Evolutionary conservation across 2,329 filamentous ascomycete genomes (phyloP).

Genomic region (Neofusicoccum sp.): DNA sequence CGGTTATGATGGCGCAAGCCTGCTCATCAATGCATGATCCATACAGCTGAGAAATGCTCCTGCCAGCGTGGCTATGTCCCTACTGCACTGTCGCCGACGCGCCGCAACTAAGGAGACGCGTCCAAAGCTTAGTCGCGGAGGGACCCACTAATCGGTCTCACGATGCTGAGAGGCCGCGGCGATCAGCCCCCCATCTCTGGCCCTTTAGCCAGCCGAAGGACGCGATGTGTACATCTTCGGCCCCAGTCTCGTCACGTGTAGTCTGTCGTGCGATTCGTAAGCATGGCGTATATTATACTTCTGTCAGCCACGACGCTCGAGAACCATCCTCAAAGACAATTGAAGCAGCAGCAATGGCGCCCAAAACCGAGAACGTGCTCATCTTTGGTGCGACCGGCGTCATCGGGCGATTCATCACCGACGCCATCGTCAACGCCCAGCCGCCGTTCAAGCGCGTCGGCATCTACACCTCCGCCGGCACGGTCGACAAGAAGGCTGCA

Average conservation of each 20-base stretch:
- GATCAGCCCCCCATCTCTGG: not conserved
- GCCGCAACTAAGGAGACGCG: not conserved
- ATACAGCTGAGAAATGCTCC: not conserved
- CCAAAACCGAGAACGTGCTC: slow-evolving; percentile 44
- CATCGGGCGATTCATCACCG: slow-evolving; percentile 53
- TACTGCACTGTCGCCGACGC: not conserved
- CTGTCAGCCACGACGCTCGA: not conserved
- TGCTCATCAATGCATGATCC: slow-evolving; percentile 14
- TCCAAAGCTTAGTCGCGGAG: not conserved
- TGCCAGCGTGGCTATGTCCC: not conserved
- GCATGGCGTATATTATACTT: not conserved
- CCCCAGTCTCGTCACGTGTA: not conserved
- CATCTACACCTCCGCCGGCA: slow-evolving; percentile 57
- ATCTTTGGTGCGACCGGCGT: slow-evolving; percentile 54
- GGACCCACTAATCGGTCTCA: not conserved
- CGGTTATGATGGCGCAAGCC: slow-evolving; percentile 2
- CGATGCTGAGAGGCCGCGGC: not conserved
- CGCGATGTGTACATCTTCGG: not conserved
- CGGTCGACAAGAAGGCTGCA: slow-evolving; percentile 50
- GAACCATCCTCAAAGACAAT: not conserved
- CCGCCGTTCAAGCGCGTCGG: slow-evolving; percentile 49
- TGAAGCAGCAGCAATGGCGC: not conserved
- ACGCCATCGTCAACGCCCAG: slow-evolving; percentile 48
- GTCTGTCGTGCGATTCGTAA: not conserved
- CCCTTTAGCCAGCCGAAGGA: not conserved